phyloP scores from a whole-genome alignment of 371 early-diverging fungal species.

The Mortierella sp. region DNA sequence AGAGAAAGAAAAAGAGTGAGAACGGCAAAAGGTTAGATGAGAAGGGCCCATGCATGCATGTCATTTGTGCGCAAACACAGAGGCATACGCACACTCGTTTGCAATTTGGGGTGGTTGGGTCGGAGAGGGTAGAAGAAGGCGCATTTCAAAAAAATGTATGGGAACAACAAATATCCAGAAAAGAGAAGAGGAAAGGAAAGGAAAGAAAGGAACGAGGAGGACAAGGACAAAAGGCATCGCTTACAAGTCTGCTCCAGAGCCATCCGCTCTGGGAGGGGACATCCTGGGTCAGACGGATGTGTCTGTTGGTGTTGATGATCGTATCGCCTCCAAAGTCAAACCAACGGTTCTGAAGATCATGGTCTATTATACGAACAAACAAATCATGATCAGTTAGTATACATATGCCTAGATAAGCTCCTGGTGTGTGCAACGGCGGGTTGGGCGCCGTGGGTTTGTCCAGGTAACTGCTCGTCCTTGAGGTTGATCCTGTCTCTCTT shows the following conservation, averaged over 20 bases:
- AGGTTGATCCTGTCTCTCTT: too few relatives aligned
- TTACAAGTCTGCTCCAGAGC: slow-evolving; percentile 86
- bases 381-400: too few relatives aligned
- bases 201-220: background rate
- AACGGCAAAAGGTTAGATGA: slow-evolving; percentile 14
- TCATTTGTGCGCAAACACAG: too few relatives aligned
- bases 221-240: background rate
- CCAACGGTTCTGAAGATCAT: slow-evolving; percentile 79
- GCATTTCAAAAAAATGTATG: too few relatives aligned
- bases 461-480: too few relatives aligned
- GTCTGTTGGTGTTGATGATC: slow-evolving; percentile 77
- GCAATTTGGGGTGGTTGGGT: too few relatives aligned
- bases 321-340: slow-evolving; percentile 80
- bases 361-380: slow-evolving; percentile 58
- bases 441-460: too few relatives aligned
- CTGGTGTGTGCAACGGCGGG: too few relatives aligned
- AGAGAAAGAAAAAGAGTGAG: background rate
- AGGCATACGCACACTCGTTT: too few relatives aligned
- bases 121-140: too few relatives aligned
- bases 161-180: background rate
- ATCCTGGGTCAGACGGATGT: slow-evolving; percentile 90
- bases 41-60: too few relatives aligned
- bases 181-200: slow-evolving; percentile 7
- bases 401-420: too few relatives aligned
- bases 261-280: slow-evolving; percentile 85